Conservation (phyloP, 768 basidiomycete species). For the Boletus rubescentipes region DNA sequence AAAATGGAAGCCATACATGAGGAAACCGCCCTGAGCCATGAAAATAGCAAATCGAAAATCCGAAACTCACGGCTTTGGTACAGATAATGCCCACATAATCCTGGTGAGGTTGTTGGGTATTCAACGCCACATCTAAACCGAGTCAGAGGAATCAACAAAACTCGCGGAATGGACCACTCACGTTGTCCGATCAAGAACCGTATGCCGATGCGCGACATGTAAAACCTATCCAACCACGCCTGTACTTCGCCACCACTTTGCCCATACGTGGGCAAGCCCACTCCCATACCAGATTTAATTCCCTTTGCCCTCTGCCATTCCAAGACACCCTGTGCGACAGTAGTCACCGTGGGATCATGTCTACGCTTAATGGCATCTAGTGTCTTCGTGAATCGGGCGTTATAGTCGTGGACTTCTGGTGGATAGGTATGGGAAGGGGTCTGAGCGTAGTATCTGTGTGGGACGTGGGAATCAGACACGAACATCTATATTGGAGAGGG, state of each 20-base stretch:
- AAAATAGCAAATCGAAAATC: background rate
- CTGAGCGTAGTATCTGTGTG: slow-evolving; percentile 79
- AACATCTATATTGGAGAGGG: background rate
- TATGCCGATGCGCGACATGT: slow-evolving; percentile 93
- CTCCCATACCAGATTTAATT: slow-evolving; percentile 25
- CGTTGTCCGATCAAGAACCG: slow-evolving; percentile 96
- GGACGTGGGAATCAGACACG: slow-evolving; percentile 4
- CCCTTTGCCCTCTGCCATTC: slow-evolving; percentile 80
- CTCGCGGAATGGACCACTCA: slow-evolving; percentile 36
- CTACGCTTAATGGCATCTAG: slow-evolving; percentile 88
- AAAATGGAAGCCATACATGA: background rate
- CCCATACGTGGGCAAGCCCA: slow-evolving; percentile 36
- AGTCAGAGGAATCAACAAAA: background rate
- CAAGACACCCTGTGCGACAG: slow-evolving; percentile 91
- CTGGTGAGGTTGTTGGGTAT: slow-evolving; percentile 82
- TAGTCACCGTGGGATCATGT: slow-evolving; percentile 97
- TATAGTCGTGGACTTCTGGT: slow-evolving; percentile 91
- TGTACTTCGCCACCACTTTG: slow-evolving; percentile 86
- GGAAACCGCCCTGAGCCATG: background rate
- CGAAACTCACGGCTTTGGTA: slow-evolving; percentile 72
- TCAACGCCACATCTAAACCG: slow-evolving; percentile 76
- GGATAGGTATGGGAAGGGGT: slow-evolving; percentile 73
- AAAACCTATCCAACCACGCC: slow-evolving; percentile 96
- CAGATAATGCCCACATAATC: slow-evolving; percentile 98
- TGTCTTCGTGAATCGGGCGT: slow-evolving; percentile 82